Percentiles rank a stretch among this genome's conserved stretches.
phyloP scores from a whole-genome alignment of 768 basidiomycete species.

The Tylopilus sp. region DNA sequence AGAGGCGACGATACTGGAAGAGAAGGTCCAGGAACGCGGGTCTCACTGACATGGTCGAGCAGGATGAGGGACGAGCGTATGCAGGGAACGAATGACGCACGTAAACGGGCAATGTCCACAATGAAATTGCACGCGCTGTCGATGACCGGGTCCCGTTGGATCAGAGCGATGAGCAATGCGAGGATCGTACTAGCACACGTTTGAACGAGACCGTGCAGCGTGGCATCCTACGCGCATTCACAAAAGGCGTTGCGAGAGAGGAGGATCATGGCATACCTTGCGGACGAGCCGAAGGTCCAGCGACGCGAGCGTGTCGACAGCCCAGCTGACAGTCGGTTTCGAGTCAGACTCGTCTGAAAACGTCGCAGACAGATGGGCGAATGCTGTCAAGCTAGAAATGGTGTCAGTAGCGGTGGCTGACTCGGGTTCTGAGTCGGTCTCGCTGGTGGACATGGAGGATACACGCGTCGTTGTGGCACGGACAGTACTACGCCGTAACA shows the following conservation, averaged over 20 bases:
- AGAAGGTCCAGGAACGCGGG: constrained; percentile 35
- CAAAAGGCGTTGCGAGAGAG: not conserved
- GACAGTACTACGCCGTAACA: not conserved
- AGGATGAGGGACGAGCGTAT: constrained; percentile 14
- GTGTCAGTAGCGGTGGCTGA: constrained; percentile 12
- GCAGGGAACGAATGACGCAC: constrained; percentile 13
- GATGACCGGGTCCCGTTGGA: constrained; percentile 4
- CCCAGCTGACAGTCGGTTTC: constrained; percentile 20
- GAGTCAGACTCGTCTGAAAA: not conserved
- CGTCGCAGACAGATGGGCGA: constrained; percentile 16
- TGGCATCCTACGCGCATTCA: constrained; percentile 27
- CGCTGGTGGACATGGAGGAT: constrained; percentile 38
- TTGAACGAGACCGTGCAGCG: constrained; percentile 34
- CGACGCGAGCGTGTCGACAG: constrained; percentile 20
- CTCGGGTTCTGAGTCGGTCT: constrained; percentile 61
- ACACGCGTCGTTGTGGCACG: not conserved
- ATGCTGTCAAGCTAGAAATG: constrained; percentile 16
- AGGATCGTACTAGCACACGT: constrained; percentile 33
- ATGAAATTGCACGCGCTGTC: constrained; percentile 8
- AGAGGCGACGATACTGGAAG: constrained; percentile 50
- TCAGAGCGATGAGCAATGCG: constrained; percentile 27
- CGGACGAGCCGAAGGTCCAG: constrained; percentile 31
- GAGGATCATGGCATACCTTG: constrained; percentile 16
- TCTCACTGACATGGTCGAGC: constrained; percentile 24
- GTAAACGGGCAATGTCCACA: constrained; percentile 14